Conservation (phyloP, 2,329 filamentous ascomycete genomes). For the Pezicula carpinea region DNA sequence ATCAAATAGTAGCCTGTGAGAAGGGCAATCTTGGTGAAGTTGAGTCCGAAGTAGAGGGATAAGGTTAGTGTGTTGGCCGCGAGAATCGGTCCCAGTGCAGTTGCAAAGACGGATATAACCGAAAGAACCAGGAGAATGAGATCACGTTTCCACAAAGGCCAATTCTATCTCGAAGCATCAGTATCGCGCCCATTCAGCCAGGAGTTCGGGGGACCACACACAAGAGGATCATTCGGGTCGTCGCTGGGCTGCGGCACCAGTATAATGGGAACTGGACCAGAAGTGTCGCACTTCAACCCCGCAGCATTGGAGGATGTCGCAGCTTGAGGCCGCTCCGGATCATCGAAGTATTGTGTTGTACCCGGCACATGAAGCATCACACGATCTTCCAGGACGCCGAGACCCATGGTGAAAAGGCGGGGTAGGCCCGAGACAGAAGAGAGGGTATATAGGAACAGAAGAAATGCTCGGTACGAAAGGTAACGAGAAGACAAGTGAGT, state of each 20-base stretch:
- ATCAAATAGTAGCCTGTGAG: conserved; percentile 85
- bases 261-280: conserved; percentile 65
- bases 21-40: conserved; percentile 73
- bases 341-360: conserved; percentile 61
- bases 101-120: conserved; percentile 75
- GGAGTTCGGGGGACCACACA: conserved; percentile 30
- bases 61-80: conserved; percentile 83
- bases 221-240: conserved; percentile 83
- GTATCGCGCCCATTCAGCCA: neutral
- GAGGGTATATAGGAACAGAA: neutral
- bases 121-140: conserved; percentile 75
- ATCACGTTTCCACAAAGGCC: conserved; percentile 84
- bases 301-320: conserved; percentile 32
- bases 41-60: conserved; percentile 56
- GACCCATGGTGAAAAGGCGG: conserved; percentile 47
- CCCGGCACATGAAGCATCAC: conserved; percentile 69
- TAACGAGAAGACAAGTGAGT: too few species aligned
- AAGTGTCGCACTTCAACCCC: conserved; percentile 67
- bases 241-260: conserved; percentile 88
- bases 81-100: conserved; percentile 78
- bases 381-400: conserved; percentile 69
- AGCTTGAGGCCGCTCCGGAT: conserved; percentile 43
- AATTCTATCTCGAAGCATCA: conserved; percentile 50
- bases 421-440: conserved; percentile 3
- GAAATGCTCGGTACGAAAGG: too few species aligned